Evolutionary conservation across 1,284 basidiomycete species (phyloP).

Genomic region (Porodaedalea pini): DNA sequence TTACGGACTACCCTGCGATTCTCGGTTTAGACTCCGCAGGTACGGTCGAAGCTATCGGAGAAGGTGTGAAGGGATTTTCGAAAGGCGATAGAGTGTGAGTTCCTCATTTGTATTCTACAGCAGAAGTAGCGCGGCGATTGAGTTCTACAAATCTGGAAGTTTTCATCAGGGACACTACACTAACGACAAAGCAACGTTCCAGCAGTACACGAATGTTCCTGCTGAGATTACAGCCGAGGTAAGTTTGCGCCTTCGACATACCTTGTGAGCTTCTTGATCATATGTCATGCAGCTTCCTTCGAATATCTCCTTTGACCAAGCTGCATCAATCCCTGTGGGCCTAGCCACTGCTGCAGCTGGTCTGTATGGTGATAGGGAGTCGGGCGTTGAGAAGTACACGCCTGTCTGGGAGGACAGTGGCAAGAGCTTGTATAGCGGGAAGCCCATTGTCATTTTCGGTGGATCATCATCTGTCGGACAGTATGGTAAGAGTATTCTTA

Average conservation of each 20-base stretch:
- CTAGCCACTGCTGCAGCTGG: constrained; percentile 38
- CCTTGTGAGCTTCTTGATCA: no score
- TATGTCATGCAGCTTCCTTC: constrained; percentile 27
- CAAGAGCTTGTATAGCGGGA: constrained; percentile 25
- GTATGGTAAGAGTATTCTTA: constrained; percentile 35
- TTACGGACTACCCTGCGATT: constrained; percentile 32
- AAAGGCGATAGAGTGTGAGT: constrained; percentile 42
- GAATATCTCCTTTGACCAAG: constrained; percentile 33
- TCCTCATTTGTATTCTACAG: background rate
- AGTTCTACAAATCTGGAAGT: background rate
- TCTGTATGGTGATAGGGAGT: constrained; percentile 21
- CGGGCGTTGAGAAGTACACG: background rate
- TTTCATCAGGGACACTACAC: constrained; percentile 26
- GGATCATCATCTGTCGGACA: constrained; percentile 38
- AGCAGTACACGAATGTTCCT: constrained; percentile 27
- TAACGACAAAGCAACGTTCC: constrained; percentile 25
- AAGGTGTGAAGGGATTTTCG: constrained; percentile 31
- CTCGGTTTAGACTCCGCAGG: constrained; percentile 47
- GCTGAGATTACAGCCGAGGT: constrained; percentile 28
- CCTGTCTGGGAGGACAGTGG: constrained; percentile 25
- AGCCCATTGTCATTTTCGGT: constrained; percentile 35
- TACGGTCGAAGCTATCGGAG: constrained; percentile 39
- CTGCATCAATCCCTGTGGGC: constrained; percentile 38
- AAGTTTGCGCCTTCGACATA: no score
- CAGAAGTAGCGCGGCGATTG: background rate